phyloP scores from a whole-genome alignment of 495 filamentous ascomycete species.

The Penicillium angulare region DNA sequence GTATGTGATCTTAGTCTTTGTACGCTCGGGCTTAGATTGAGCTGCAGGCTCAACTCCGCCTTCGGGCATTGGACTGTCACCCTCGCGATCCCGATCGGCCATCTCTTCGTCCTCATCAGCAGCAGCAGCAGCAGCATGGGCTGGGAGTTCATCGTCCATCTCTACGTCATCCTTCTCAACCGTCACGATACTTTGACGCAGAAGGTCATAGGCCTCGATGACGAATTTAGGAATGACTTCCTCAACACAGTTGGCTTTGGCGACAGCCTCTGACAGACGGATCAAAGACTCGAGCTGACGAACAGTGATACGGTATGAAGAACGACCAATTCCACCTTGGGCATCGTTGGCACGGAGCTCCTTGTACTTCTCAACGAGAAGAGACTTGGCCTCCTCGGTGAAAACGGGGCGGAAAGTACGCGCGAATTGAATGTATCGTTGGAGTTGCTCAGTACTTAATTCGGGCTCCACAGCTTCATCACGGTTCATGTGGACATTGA shows the following conservation, averaged over 20 bases:
- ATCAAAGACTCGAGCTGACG: slow-evolving; percentile 95
- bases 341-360: slow-evolving; percentile 92
- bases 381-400: slow-evolving; percentile 76
- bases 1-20: slow-evolving; percentile 88
- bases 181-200: slow-evolving; percentile 91
- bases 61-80: slow-evolving; percentile 67
- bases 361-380: slow-evolving; percentile 93
- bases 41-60: slow-evolving; percentile 42
- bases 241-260: slow-evolving; percentile 94
- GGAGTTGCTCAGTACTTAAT: slow-evolving; percentile 93
- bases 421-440: slow-evolving; percentile 96
- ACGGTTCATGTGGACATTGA: slow-evolving; percentile 86
- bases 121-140: slow-evolving; percentile 13
- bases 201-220: slow-evolving; percentile 82
- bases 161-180: slow-evolving; percentile 98
- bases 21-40: slow-evolving; percentile 40
- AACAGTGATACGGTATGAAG: slow-evolving; percentile 95
- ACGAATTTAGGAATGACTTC: slow-evolving; percentile 85
- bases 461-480: slow-evolving; percentile 89
- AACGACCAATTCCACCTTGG: slow-evolving; percentile 88
- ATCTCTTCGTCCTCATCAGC: slow-evolving; percentile 38
- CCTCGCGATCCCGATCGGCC: slow-evolving; percentile 57
- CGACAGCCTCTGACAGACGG: slow-evolving; percentile 90
- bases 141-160: slow-evolving; percentile 68
- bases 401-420: slow-evolving; percentile 94